Conservation (phyloP, 176 grass and related monocot genomes). For the Panicum miliaceum region DNA sequence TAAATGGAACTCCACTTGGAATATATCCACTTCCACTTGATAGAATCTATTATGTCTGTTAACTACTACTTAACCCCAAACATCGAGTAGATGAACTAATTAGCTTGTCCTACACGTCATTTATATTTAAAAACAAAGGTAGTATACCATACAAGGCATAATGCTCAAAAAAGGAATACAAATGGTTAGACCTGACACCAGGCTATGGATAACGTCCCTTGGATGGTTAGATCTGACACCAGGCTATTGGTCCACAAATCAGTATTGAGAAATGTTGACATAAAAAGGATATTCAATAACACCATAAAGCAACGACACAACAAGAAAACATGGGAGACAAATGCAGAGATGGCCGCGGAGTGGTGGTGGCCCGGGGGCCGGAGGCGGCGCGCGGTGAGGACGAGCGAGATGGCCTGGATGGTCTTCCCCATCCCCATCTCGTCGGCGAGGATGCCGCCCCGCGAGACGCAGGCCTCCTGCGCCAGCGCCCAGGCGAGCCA, state of each 20-base stretch:
- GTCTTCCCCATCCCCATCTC: constrained; percentile 99
- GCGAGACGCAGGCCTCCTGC: constrained; percentile 65
- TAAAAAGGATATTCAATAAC: constrained; percentile 23
- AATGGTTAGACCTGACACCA: background rate
- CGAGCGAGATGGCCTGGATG: constrained; percentile 95
- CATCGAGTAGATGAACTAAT: background rate
- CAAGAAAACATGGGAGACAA: background rate
- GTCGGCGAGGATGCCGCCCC: constrained; percentile 84
- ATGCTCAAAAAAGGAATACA: background rate
- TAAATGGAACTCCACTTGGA: background rate
- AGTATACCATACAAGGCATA: background rate
- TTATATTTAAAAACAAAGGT: background rate
- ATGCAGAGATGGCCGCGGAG: background rate
- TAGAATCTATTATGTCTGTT: background rate
- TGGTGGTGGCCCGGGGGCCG: background rate
- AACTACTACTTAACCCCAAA: constrained; percentile 4
- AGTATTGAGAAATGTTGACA: background rate
- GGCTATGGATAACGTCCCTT: background rate
- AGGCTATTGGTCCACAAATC: constrained; percentile 4
- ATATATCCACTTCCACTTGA: constrained; percentile 1
- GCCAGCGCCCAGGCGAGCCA: constrained; percentile 89
- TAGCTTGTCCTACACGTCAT: background rate
- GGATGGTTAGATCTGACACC: background rate
- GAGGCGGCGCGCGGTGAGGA: constrained; percentile 64
- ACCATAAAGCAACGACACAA: background rate